Evolutionary conservation across 306 rosid genomes (phyloP).

Genomic region (Spatholobus suberectus): DNA sequence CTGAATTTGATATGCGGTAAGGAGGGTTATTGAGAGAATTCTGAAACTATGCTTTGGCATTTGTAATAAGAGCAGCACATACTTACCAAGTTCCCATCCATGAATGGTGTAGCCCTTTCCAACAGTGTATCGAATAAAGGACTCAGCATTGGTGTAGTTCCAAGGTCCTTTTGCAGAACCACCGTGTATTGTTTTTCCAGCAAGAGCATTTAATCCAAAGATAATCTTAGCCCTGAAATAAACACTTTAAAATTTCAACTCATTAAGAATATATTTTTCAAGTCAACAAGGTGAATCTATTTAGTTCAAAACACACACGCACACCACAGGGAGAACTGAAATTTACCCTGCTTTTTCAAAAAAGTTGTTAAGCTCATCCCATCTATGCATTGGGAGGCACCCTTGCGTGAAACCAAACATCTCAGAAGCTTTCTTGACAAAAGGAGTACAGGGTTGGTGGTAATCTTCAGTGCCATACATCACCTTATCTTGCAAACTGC

Average conservation of each 20-base stretch:
- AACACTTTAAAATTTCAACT: conserved; percentile 8
- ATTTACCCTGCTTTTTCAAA: conserved; percentile 78
- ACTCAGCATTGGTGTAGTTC: conserved; percentile 75
- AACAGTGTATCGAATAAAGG: conserved; percentile 77
- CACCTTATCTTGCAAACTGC: conserved; percentile 84
- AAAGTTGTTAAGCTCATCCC: conserved; percentile 86
- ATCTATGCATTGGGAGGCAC: conserved; percentile 82
- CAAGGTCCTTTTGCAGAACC: conserved; percentile 76
- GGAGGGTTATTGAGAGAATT: no score
- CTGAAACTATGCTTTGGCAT: neutral
- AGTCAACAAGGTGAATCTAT: neutral
- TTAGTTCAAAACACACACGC: neutral
- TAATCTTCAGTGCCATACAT: conserved; percentile 72
- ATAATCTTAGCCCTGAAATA: conserved; percentile 78
- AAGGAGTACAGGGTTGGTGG: conserved; percentile 63
- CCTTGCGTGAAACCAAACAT: conserved; percentile 85
- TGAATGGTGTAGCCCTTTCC: conserved; percentile 62
- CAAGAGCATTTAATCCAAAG: conserved; percentile 89
- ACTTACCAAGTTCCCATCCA: conserved; percentile 98
- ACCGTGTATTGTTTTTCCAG: conserved; percentile 58
- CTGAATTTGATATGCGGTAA: no score
- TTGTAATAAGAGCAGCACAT: conserved; percentile 1
- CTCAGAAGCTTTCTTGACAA: conserved; percentile 51
- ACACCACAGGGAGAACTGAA: neutral
- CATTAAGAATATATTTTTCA: neutral